Conservation (phyloP, 768 basidiomycete genomes). For the Pleurotus sapidus region DNA sequence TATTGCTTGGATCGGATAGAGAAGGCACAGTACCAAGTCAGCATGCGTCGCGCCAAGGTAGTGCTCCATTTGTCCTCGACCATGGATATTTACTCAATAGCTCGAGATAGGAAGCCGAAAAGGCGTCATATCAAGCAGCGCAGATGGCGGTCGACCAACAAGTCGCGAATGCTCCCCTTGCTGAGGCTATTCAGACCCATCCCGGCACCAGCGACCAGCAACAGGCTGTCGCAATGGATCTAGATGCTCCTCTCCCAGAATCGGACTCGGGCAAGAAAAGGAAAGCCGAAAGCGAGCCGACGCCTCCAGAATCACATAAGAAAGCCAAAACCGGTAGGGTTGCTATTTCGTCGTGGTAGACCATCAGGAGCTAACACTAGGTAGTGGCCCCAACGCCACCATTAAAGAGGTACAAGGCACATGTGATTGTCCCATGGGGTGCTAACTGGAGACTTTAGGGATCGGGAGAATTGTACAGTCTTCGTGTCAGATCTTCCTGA, state of each 20-base stretch:
- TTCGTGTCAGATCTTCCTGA: constrained; percentile 74
- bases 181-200: constrained; percentile 28
- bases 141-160: constrained; percentile 43
- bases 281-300: constrained; percentile 52
- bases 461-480: constrained; percentile 93
- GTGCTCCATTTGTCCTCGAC: neutral
- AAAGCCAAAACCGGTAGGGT: constrained; percentile 58
- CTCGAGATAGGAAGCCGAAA: constrained; percentile 54
- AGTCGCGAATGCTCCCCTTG: constrained; percentile 28
- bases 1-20: constrained; percentile 61
- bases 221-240: constrained; percentile 24
- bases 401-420: constrained; percentile 54
- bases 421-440: constrained; percentile 2
- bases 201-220: constrained; percentile 29
- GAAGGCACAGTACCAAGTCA: constrained; percentile 61
- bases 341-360: neutral
- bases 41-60: constrained; percentile 63
- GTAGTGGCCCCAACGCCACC: constrained; percentile 31
- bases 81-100: neutral
- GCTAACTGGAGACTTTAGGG: constrained; percentile 42
- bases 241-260: constrained; percentile 18
- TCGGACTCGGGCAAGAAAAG: constrained; percentile 53
- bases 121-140: constrained; percentile 47
- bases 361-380: constrained; percentile 3
- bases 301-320: constrained; percentile 39